These are phyloP conservation scores for Musa balbisiana DNA, from an alignment of 202 grass and related monocot genomes.

Conservation along the genomic window DNA sequence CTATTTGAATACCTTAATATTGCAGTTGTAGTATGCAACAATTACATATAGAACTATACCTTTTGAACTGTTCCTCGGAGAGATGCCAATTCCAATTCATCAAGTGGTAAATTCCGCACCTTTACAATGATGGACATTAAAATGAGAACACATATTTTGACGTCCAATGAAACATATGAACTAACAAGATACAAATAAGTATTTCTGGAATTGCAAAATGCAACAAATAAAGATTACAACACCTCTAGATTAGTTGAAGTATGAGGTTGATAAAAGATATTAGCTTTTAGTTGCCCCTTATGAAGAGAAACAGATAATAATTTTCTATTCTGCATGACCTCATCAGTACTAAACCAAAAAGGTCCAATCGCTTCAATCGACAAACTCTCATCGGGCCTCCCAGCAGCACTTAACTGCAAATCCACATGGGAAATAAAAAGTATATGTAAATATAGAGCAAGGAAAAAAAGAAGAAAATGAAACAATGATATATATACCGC, in stretches of 20 bases:
- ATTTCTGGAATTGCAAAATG: slow-evolving; percentile 25
- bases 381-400: slow-evolving; percentile 89
- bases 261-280: slow-evolving; percentile 80
- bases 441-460: not conserved
- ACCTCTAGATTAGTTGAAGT: slow-evolving; percentile 86
- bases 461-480: slow-evolving; percentile 14
- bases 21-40: not conserved
- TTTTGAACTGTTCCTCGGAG: slow-evolving; percentile 57
- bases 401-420: slow-evolving; percentile 83
- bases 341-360: slow-evolving; percentile 54
- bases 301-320: slow-evolving; percentile 76
- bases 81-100: slow-evolving; percentile 94
- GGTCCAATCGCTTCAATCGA: slow-evolving; percentile 70
- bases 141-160: not conserved
- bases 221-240: slow-evolving; percentile 18
- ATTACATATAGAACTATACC: not conserved
- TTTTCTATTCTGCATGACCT: slow-evolving; percentile 50
- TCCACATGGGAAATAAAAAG: slow-evolving; percentile 26
- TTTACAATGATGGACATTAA: slow-evolving; percentile 35
- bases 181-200: slow-evolving; percentile 1
- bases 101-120: slow-evolving; percentile 94
- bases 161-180: slow-evolving; percentile 26
- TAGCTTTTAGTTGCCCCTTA: slow-evolving; percentile 93
- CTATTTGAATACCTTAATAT: not conserved
- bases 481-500: not conserved